These are phyloP conservation scores for Lithocarpus polystachyus DNA, from an alignment of 306 rosid species.

Conservation along the genomic window DNA sequence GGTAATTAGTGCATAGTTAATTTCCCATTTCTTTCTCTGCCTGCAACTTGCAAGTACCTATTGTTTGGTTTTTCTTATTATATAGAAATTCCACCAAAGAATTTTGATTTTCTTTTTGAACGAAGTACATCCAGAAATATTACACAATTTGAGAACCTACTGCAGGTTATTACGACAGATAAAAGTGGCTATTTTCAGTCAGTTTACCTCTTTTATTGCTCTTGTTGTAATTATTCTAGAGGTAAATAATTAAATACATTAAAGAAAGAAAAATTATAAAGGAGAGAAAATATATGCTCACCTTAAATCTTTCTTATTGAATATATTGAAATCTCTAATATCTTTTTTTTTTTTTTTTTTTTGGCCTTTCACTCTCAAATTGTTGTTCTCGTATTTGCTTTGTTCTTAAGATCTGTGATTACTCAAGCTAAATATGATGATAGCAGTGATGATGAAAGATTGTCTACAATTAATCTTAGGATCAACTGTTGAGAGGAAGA, in stretches of 20 bases:
- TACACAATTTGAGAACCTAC: neutral
- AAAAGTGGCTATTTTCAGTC: slow-evolving; percentile 1
- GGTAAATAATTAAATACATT: slow-evolving; percentile 5
- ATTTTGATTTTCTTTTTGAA: too few species aligned
- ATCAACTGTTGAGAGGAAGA: neutral
- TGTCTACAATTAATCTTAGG: too few species aligned
- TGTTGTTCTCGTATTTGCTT: neutral
- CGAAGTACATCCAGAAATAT: neutral
- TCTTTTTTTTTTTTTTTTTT: too few species aligned
- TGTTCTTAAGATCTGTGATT: neutral
- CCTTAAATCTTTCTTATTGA: neutral
- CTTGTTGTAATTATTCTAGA: slow-evolving; percentile 12
- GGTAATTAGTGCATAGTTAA: too few species aligned
- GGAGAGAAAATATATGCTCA: neutral
- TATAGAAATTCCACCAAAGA: neutral
- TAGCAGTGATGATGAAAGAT: neutral
- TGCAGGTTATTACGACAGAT: slow-evolving; percentile 16
- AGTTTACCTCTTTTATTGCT: slow-evolving; percentile 14
- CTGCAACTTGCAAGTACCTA: neutral
- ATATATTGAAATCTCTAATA: neutral
- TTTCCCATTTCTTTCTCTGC: neutral
- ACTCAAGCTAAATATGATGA: neutral
- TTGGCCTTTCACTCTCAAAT: neutral
- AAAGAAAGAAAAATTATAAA: neutral
- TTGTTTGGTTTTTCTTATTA: neutral